Percentiles rank a stretch among this genome's conserved stretches.
phyloP scores from a whole-genome alignment of 108 stramenopile species.

The Phaeodactylum tricornutum region DNA sequence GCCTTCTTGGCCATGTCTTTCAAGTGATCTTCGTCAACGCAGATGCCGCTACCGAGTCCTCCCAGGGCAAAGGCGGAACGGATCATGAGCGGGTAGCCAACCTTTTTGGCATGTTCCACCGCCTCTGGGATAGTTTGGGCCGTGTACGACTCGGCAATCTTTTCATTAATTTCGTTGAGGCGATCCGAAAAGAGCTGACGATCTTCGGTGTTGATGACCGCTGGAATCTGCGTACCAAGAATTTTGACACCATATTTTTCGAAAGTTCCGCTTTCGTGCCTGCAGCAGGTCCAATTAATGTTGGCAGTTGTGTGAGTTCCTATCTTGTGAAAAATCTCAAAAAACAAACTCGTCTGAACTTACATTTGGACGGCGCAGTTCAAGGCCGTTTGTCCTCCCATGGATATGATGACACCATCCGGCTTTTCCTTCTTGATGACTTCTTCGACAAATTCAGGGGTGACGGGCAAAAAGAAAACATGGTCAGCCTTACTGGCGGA shows the following conservation, averaged over 20 bases:
- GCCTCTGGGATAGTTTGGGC: slow-evolving; percentile 74
- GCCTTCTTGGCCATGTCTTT: slow-evolving; percentile 85
- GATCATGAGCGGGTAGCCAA: slow-evolving; percentile 96
- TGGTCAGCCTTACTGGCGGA: slow-evolving; percentile 78
- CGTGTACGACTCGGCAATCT: slow-evolving; percentile 87
- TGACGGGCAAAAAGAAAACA: slow-evolving; percentile 96
- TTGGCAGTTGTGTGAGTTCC: too few species aligned
- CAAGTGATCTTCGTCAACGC: slow-evolving; percentile 73
- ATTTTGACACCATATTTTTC: slow-evolving; percentile 89
- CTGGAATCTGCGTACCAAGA: slow-evolving; percentile 91
- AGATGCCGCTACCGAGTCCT: slow-evolving; percentile 95
- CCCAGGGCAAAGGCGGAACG: slow-evolving; percentile 97
- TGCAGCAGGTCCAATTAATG: too few species aligned
- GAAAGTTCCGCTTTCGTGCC: slow-evolving; percentile 79
- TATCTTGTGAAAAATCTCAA: too few species aligned
- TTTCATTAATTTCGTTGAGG: slow-evolving; percentile 94
- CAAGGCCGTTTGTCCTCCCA: slow-evolving; percentile 99
- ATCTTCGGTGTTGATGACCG: slow-evolving; percentile 97
- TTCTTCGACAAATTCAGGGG: slow-evolving; percentile 91
- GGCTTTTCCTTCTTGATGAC: slow-evolving; percentile 95
- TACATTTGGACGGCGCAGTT: slow-evolving; percentile 94
- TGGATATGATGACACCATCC: slow-evolving; percentile 93
- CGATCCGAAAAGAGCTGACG: slow-evolving; percentile 89
- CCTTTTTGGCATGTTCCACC: slow-evolving; percentile 74
- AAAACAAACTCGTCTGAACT: too few species aligned